Evolutionary conservation across 179 eudicot species (phyloP), one percentile per base, ranked within the genome.

Genomic region (Beta lomatogona): DNA sequence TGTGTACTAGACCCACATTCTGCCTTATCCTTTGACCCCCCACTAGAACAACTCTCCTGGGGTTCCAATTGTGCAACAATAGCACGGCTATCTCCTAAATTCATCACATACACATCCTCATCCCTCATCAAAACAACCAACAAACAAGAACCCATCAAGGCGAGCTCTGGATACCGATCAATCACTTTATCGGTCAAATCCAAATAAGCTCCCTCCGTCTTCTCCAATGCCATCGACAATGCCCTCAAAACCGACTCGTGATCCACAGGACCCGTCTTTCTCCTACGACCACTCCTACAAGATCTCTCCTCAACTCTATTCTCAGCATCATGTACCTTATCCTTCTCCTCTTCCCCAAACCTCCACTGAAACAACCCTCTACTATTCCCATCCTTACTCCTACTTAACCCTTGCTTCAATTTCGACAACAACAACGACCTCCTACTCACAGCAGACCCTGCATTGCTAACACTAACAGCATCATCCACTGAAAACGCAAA

Each of bases 61-160:
- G 85, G 73, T 82, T 88, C 89, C 71, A 58, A 79, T 63, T 93
- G 98, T 3, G 99, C 99, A 66, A 96, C 99, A 83, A 96, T 94
- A 60, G 99, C 99, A 81, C 99, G 92, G 60, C 99, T 96, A 86
- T 96, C 99, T 59, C 99, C 99, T 74, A 94, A 68, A 88, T 96
- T 96, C 98, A 96, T 96, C 88, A 96, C 97, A 88, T 96, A 96
- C 28, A 96, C 99, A 87, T 96, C 99, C 81, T 96, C 98, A 65
- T 94, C 97, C 69, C 96, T 89, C 98, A 96, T 94, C 80, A 96
- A 85, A 78, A 84, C 98, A 79, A 86, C 99, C 88, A 96, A 83
- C 83, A 96, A 88, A 88, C 99, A 96, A 6, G 99, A 96, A 89
- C 99, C 99, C 98, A 94, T 96, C 82, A 96, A 78, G 2, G 98